Conservation (phyloP, 2,329 filamentous ascomycete genomes). For the Phaeosphaeriaceae sp. region DNA sequence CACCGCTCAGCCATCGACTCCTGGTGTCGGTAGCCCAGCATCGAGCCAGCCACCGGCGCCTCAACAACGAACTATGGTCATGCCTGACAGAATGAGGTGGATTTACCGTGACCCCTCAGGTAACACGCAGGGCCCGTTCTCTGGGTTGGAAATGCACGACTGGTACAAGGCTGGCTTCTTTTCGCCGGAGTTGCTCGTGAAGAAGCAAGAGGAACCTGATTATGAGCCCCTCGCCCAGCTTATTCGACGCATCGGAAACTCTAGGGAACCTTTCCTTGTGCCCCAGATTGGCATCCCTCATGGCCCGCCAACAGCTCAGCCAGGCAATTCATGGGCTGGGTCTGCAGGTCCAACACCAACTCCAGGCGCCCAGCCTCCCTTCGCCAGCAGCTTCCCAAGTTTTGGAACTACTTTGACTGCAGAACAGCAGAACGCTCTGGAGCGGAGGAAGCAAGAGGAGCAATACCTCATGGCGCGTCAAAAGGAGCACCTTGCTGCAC, state of each 20-base stretch:
- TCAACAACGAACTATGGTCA: slow-evolving; percentile 90
- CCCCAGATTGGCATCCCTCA: slow-evolving; percentile 96
- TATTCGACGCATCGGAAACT: slow-evolving; percentile 95
- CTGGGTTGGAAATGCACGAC: slow-evolving; percentile 97
- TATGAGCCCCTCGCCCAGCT: slow-evolving; percentile 96
- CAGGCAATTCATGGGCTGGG: slow-evolving; percentile 54
- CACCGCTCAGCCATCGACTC: slow-evolving; percentile 42
- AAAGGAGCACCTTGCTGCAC: slow-evolving; percentile 88
- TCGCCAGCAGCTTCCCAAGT: slow-evolving; percentile 91
- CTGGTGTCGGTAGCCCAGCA: slow-evolving; percentile 57
- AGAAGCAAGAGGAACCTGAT: slow-evolving; percentile 90
- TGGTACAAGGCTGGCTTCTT: slow-evolving; percentile 99
- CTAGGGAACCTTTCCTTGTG: slow-evolving; percentile 94
- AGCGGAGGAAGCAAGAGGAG: slow-evolving; percentile 96
- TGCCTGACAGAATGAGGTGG: slow-evolving; percentile 99
- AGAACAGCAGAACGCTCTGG: slow-evolving; percentile 96
- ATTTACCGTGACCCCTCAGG: slow-evolving; percentile 96
- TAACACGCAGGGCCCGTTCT: slow-evolving; percentile 91
- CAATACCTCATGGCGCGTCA: slow-evolving; percentile 97
- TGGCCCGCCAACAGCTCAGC: slow-evolving; percentile 68
- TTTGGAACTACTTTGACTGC: slow-evolving; percentile 96
- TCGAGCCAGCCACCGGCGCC: slow-evolving; percentile 71
- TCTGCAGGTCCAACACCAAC: slow-evolving; percentile 46
- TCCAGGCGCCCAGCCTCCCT: slow-evolving; percentile 72
- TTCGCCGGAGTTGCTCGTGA: slow-evolving; percentile 90